Base-by-base conservation (phyloP, 805 yeast species). In the Candida silvicultrix region DNA sequence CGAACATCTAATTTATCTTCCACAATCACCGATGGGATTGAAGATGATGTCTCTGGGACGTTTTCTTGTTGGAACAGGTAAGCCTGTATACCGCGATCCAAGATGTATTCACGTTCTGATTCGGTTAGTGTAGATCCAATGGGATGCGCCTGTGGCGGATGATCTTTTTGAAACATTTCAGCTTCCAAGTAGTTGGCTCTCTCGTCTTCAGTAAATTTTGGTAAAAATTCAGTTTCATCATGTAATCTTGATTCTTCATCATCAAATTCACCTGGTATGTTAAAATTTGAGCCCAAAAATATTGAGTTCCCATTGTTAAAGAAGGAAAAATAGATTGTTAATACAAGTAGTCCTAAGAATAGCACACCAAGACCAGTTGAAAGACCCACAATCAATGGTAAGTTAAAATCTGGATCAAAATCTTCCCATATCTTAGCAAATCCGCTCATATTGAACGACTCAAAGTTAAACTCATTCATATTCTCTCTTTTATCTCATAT, bases 81-180 rank as follows among this genome's bases (percentile, higher is more conserved):
- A 20, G 83, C 80, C 44, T 70, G 73, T 59, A 94, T 92, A 56
- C 90, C 95, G 87, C 95, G 90, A 1, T 97, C 98, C 15, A 25
- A 42, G 20, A 57, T 49, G 40, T 74, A 66, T 1, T 90, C 83
- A 2, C 96, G 96, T 60, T 88, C 89, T 52, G 89, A 95, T 54
- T 89, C 95, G 23, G 88, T 86, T 19, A 84, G 65, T 1, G 64
- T 52, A 4, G 59, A 48, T 6, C 62, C 63, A 16, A 66, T 57
- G 38, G 62, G 75, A 45, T 55, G 48, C 0, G 78, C 62, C 8
- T 74, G 70, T 11, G 80, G 80, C 2, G 73, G 73, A 49, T 67
- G 67, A 43, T 44, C 54, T 59, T 57, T 40, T 43, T 58, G 61
- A 42, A 53, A 59, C 34, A 65, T 66, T 51, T 70, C 71, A 8